Base-by-base conservation (phyloP, 2,329 filamentous ascomycete genomes). In the Ilyonectria destructans region DNA sequence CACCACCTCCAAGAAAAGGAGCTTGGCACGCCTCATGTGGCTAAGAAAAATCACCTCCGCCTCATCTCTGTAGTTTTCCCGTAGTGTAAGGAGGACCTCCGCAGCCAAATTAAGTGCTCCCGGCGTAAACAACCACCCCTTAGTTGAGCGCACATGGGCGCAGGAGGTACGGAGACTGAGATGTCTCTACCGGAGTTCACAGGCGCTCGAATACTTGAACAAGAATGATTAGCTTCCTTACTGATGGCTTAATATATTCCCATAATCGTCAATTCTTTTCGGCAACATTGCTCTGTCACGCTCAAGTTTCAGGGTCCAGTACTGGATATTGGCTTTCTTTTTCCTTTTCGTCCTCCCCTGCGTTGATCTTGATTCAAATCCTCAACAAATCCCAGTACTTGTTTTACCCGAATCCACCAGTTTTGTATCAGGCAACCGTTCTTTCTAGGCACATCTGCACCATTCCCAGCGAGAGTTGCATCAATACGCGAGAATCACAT, bases 281-380 rank as follows among this genome's bases (percentile, higher is more conserved):
- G 45, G 12, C 31, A 49, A 21, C 48, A 19, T 26, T 9, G n/a
- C 19, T 59, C 56, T 45, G 31, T 7, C 51, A 55, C 21, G 45
- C 29, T 48, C 43, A 15, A 65, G 31, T 12, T 21, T 43, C 61
- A 58, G 33, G 35, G 57, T 59, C 62, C 57, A 40, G 45, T 65
- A 45, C 62, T 60, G 62, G 62, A 35, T 51, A 51, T 65, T 65
- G 62, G 62, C 49, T 40, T 59, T 40, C 46, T 12, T 37, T 49
- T 31, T 43, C 48, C 12, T 48, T 59, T 35, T 56, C 3, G 31
- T 23, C 51, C 29, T 19, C 37, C 33, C 19, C 21, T 48, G 23
- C 21, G 29, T 56, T 40, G 46, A 52, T 48, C 49, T 60, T 26
- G 40, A 48, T 58, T 45, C 57, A 54, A 17, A 31, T n/a, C 17